phyloP scores from a whole-genome alignment of 2,329 filamentous ascomycete genomes.

The Cladorrhinum sp. region DNA sequence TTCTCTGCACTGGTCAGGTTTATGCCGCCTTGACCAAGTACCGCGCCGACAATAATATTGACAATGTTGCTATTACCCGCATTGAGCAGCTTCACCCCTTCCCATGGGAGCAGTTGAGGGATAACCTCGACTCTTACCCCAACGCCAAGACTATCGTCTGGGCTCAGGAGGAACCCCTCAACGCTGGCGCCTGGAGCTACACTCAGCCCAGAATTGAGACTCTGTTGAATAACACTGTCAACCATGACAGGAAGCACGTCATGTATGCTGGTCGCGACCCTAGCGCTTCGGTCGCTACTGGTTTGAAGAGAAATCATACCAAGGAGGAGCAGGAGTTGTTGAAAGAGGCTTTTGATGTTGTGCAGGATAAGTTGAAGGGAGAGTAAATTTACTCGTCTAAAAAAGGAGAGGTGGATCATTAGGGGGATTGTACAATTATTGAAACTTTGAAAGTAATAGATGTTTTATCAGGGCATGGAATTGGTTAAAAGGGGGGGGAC shows the following conservation, averaged over 20 bases:
- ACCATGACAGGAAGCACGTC: constrained; percentile 92
- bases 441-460: not conserved
- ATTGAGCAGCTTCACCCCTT: constrained; percentile 98
- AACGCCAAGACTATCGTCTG: constrained; percentile 98
- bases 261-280: constrained; percentile 96
- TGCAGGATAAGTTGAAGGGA: constrained; percentile 68
- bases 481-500: not conserved
- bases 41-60: constrained; percentile 80
- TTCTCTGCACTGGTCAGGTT: constrained; percentile 93
- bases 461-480: not conserved
- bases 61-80: constrained; percentile 89
- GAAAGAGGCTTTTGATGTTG: constrained; percentile 61
- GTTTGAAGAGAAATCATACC: constrained; percentile 80
- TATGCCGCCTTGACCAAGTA: constrained; percentile 88
- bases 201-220: constrained; percentile 98
- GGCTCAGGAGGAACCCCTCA: constrained; percentile 96
- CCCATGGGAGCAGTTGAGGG: constrained; percentile 94
- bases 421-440: not conserved
- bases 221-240: constrained; percentile 83
- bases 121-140: constrained; percentile 94
- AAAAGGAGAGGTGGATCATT: not conserved
- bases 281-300: constrained; percentile 90
- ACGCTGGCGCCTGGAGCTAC: constrained; percentile 95
- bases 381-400: too few relatives aligned
- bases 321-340: constrained; percentile 91